A percentile compares a stretch with the other conserved stretches of the same genome.
These are phyloP conservation scores for Rossbeevera mucosa DNA, from an alignment of 768 basidiomycete species.

Conservation along the genomic window DNA sequence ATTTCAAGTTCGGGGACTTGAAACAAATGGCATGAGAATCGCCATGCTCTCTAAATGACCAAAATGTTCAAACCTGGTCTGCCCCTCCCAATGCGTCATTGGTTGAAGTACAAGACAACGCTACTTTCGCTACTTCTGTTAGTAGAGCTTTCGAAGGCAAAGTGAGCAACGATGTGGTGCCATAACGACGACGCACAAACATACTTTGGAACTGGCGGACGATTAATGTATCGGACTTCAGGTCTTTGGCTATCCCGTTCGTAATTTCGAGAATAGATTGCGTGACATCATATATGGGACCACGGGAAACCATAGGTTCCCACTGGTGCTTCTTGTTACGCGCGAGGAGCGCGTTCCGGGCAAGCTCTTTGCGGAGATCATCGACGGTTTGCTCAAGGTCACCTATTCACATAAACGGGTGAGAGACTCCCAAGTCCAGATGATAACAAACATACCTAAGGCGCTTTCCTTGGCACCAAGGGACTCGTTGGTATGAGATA, in stretches of 20 bases:
- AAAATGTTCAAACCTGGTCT: not conserved
- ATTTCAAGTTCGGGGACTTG: not conserved
- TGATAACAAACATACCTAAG: not conserved
- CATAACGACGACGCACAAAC: not conserved
- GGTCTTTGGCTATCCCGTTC: not conserved
- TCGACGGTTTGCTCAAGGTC: not conserved
- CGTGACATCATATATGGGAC: not conserved
- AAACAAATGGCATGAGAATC: not conserved
- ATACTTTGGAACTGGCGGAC: not conserved
- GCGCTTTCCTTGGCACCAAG: not conserved
- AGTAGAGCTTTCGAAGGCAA: not conserved
- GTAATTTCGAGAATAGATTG: not conserved
- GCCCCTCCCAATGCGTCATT: not conserved
- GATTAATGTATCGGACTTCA: not conserved
- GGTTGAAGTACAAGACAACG: not conserved
- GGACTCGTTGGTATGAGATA: not conserved
- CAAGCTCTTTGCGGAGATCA: not conserved
- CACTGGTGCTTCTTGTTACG: not conserved
- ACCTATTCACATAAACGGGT: not conserved
- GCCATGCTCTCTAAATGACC: not conserved
- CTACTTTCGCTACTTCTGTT: not conserved
- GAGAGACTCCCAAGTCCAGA: not conserved
- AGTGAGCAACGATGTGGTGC: not conserved
- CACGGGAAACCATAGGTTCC: not conserved
- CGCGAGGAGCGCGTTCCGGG: not conserved